Conservation (phyloP, 2,329 filamentous ascomycete species). For the Scedosporium dehoogii region DNA sequence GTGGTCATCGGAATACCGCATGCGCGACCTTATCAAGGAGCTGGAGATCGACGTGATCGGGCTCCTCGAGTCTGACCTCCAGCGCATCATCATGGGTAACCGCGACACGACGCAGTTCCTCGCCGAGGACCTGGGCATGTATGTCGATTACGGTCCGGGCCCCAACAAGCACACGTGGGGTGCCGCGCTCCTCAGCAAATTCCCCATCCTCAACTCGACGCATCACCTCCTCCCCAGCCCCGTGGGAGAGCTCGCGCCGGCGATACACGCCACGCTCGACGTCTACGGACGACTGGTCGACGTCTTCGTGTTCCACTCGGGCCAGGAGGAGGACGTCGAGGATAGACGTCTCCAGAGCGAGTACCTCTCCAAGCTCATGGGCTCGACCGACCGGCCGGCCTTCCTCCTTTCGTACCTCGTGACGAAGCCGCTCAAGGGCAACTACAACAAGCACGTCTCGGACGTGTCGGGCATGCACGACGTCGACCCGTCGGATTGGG, state of each 20-base stretch:
- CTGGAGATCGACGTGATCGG: slow-evolving; percentile 96
- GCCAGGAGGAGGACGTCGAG: slow-evolving; percentile 92
- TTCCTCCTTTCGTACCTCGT: slow-evolving; percentile 89
- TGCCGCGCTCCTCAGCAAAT: slow-evolving; percentile 84
- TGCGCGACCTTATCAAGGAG: slow-evolving; percentile 83
- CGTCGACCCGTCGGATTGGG: slow-evolving; percentile 87
- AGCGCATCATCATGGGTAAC: slow-evolving; percentile 99
- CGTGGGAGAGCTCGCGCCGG: slow-evolving; percentile 87
- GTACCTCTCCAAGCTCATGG: slow-evolving; percentile 85
- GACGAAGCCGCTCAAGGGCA: slow-evolving; percentile 79
- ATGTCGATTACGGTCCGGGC: slow-evolving; percentile 91
- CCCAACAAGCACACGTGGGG: slow-evolving; percentile 99
- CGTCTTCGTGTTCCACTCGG: slow-evolving; percentile 96
- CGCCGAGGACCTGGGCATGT: slow-evolving; percentile 96
- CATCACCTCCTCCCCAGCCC: slow-evolving; percentile 91
- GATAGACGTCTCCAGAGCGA: slow-evolving; percentile 78
- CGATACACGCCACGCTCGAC: slow-evolving; percentile 92
- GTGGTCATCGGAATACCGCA: slow-evolving; percentile 94
- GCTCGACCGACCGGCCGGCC: slow-evolving; percentile 64
- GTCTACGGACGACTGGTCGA: slow-evolving; percentile 85
- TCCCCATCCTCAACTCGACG: slow-evolving; percentile 93
- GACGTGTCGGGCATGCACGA: slow-evolving; percentile 85
- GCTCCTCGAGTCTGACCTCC: slow-evolving; percentile 84
- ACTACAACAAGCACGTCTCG: slow-evolving; percentile 94
- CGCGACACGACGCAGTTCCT: slow-evolving; percentile 91